Percentiles rank a stretch among this genome's conserved stretches.
These are phyloP conservation scores for Butyriboletus loyo DNA, from an alignment of 768 basidiomycete genomes.

Conservation along the genomic window DNA sequence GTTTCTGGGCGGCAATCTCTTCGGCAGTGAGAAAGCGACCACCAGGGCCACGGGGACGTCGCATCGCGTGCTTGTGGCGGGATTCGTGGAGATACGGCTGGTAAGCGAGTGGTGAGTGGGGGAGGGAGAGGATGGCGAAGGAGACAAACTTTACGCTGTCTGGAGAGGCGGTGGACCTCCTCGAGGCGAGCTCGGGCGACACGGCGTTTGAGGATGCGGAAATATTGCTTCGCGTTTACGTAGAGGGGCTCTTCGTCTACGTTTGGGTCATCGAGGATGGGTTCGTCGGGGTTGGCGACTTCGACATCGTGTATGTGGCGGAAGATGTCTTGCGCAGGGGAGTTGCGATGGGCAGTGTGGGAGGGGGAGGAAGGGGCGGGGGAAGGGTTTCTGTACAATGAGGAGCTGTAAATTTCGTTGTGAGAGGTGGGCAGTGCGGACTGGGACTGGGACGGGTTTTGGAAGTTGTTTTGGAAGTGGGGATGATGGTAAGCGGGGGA, in stretches of 20 bases:
- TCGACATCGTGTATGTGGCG: constrained; percentile 28
- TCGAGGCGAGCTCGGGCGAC: constrained; percentile 88
- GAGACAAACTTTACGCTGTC: constrained; percentile 78
- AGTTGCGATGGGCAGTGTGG: constrained; percentile 26
- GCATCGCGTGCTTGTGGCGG: constrained; percentile 97
- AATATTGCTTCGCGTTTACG: constrained; percentile 99
- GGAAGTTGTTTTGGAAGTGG: constrained; percentile 32
- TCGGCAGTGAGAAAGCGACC: constrained; percentile 97
- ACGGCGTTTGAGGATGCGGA: constrained; percentile 94
- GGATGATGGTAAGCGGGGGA: constrained; percentile 51
- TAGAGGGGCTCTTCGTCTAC: constrained; percentile 97
- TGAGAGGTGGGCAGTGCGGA: constrained; percentile 20
- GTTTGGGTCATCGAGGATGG: constrained; percentile 36
- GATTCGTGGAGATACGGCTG: constrained; percentile 99
- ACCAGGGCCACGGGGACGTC: constrained; percentile 93
- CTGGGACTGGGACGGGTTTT: constrained; percentile 21
- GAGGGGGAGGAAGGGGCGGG: constrained; percentile 31
- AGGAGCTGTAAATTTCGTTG: constrained; percentile 19
- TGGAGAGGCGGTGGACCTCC: constrained; percentile 88
- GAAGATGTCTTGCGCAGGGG: constrained; percentile 31
- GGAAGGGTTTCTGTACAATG: constrained; percentile 30
- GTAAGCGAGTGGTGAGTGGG: constrained; percentile 7
- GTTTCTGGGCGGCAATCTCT: constrained; percentile 84
- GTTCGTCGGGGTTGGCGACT: constrained; percentile 13
- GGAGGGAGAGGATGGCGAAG: neutral